Conservation (phyloP, 352 stramenopile species). For the Aphanomyces invadans region DNA sequence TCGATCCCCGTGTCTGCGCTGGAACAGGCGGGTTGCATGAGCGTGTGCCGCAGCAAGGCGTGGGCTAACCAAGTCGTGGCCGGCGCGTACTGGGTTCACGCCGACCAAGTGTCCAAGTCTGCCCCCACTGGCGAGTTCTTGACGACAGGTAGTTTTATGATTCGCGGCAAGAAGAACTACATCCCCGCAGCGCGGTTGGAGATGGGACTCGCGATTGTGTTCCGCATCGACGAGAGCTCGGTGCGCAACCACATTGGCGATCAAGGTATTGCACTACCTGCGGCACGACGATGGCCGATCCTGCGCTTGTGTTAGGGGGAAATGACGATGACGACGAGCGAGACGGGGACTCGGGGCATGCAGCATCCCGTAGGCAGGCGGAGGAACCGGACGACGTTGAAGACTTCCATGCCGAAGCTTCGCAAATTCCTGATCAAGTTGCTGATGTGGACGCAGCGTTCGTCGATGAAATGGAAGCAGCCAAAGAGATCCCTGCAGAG, state of each 20-base stretch:
- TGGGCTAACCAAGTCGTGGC: slow-evolving; percentile 96
- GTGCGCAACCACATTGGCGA: slow-evolving; percentile 46
- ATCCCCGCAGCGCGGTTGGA: slow-evolving; percentile 84
- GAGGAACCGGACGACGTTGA: slow-evolving; percentile 12
- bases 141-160: slow-evolving; percentile 96
- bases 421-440: not conserved
- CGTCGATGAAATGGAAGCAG: not conserved
- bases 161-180: slow-evolving; percentile 93
- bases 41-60: slow-evolving; percentile 91
- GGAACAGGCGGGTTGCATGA: slow-evolving; percentile 93
- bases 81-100: slow-evolving; percentile 95
- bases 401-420: not conserved
- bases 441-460: not conserved
- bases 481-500: not conserved
- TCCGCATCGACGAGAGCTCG: slow-evolving; percentile 85
- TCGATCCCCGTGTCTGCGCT: slow-evolving; percentile 74
- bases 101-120: slow-evolving; percentile 97
- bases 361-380: slow-evolving; percentile 25
- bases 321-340: slow-evolving; percentile 18
- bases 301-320: slow-evolving; percentile 25
- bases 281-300: too few species aligned
- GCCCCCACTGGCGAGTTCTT: slow-evolving; percentile 95
- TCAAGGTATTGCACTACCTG: slow-evolving; percentile 21
- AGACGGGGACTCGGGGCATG: not conserved
- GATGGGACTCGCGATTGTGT: slow-evolving; percentile 87